Conservation (phyloP, 2,329 filamentous ascomycete genomes). For the Basipetospora sp. region DNA sequence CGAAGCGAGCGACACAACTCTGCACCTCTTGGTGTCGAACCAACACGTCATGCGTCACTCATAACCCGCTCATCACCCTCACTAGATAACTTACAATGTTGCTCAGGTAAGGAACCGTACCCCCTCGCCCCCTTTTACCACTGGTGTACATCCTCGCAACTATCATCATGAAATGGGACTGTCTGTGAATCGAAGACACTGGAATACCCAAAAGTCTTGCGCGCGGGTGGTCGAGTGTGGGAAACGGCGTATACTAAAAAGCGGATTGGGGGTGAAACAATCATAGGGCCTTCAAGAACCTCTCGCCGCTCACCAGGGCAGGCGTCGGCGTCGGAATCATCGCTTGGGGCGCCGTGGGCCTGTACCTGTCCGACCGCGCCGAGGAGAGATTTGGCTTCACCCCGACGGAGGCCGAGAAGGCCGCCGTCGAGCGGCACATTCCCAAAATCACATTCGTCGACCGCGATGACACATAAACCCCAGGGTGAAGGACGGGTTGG, state of each 20-base stretch:
- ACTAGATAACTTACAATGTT: slow-evolving; percentile 8
- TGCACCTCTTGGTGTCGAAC: too few relatives aligned
- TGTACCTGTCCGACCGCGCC: slow-evolving; percentile 58
- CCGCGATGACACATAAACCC: too few relatives aligned
- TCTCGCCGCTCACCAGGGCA: slow-evolving; percentile 55
- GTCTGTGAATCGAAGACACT: too few relatives aligned
- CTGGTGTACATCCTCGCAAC: too few relatives aligned
- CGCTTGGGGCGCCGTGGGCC: slow-evolving; percentile 58
- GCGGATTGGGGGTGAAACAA: too few relatives aligned
- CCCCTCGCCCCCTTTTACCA: too few relatives aligned
- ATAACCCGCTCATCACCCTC: too few relatives aligned
- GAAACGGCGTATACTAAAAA: not conserved
- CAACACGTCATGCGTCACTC: too few relatives aligned
- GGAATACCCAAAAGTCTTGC: too few relatives aligned
- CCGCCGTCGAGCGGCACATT: slow-evolving; percentile 43
- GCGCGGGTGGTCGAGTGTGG: not conserved
- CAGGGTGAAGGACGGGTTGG: too few relatives aligned
- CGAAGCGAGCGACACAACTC: too few relatives aligned
- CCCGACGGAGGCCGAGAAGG: slow-evolving; percentile 59
- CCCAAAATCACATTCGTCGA: slow-evolving; percentile 51
- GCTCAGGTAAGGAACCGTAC: not conserved
- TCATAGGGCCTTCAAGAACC: slow-evolving; percentile 51
- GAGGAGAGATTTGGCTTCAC: slow-evolving; percentile 58
- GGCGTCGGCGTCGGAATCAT: slow-evolving; percentile 61
- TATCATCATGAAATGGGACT: too few relatives aligned